Conservation (phyloP, 2,329 filamentous ascomycete species). For the Cladosporium colombiae region DNA sequence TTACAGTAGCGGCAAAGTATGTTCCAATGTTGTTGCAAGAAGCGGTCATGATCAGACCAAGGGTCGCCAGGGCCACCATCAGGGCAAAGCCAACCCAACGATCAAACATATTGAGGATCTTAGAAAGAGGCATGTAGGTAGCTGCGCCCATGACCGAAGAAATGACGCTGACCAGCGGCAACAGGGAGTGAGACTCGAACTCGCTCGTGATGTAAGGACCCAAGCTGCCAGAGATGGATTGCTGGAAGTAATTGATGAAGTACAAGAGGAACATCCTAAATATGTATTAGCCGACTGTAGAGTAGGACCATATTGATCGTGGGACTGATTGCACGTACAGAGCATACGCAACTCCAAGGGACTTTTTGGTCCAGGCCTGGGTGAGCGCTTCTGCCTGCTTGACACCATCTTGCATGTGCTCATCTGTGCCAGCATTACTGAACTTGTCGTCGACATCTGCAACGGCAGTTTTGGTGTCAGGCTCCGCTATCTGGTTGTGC, state of each 20-base stretch:
- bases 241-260: slow-evolving; percentile 51
- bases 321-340: slow-evolving; percentile 34
- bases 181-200: slow-evolving; percentile 56
- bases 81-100: slow-evolving; percentile 64
- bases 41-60: slow-evolving; percentile 67
- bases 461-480: not conserved
- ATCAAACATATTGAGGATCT: slow-evolving; percentile 67
- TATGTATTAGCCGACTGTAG: not conserved
- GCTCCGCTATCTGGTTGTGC: not conserved
- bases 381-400: slow-evolving; percentile 45
- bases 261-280: slow-evolving; percentile 49
- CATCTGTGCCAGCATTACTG: not conserved
- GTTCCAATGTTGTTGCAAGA: slow-evolving; percentile 60
- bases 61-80: slow-evolving; percentile 53
- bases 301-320: not conserved
- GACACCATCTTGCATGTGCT: slow-evolving; percentile 34
- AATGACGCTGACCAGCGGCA: slow-evolving; percentile 56
- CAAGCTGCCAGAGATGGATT: slow-evolving; percentile 41
- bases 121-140: slow-evolving; percentile 65
- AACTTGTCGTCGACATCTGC: not conserved
- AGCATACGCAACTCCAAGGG: slow-evolving; percentile 41
- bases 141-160: slow-evolving; percentile 59
- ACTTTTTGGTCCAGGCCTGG: slow-evolving; percentile 42
- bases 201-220: slow-evolving; percentile 50
- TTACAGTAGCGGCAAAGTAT: slow-evolving; percentile 56